These are phyloP conservation scores for Coniochaeta hoffmannii DNA, from an alignment of 2,329 filamentous ascomycete species.

Conservation along the genomic window DNA sequence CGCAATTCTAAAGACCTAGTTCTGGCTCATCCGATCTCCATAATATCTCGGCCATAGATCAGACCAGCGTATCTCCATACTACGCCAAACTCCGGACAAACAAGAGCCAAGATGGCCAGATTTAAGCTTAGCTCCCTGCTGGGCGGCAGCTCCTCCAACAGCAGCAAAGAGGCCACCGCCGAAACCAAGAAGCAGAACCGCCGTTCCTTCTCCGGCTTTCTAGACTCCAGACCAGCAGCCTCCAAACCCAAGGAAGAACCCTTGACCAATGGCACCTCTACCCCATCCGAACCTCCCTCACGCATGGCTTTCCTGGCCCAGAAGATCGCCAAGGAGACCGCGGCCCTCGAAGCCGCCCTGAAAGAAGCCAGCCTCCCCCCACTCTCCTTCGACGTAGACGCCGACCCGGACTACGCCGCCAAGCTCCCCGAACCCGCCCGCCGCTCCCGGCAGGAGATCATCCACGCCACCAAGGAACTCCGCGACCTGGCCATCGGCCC, in stretches of 20 bases:
- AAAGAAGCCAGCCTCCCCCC: conserved; percentile 30
- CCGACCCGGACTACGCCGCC: conserved; percentile 36
- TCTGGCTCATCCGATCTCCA: too few species aligned
- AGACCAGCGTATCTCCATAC: neutral
- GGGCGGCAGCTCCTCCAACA: conserved; percentile 13
- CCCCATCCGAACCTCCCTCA: conserved; percentile 19
- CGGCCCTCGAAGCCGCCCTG: conserved; percentile 41
- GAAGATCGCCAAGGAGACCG: conserved; percentile 39
- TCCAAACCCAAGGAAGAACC: conserved; percentile 13
- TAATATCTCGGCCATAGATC: neutral
- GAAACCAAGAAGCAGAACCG: conserved; percentile 27
- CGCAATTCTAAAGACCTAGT: too few species aligned
- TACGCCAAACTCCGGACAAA: neutral
- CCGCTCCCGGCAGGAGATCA: conserved; percentile 36
- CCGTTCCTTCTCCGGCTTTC: conserved; percentile 22
- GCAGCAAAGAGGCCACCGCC: neutral
- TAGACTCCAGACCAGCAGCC: conserved; percentile 4
- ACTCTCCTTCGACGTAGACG: conserved; percentile 37
- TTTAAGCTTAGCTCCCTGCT: conserved; percentile 28
- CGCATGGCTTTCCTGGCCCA: conserved; percentile 37
- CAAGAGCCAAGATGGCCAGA: conserved; percentile 21
- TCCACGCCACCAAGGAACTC: conserved; percentile 41
- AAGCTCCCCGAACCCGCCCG: conserved; percentile 37
- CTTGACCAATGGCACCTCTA: neutral
- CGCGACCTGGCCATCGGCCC: conserved; percentile 40